Base-by-base conservation (phyloP, 1,284 basidiomycete species). In the Psilocybe mexicana region DNA sequence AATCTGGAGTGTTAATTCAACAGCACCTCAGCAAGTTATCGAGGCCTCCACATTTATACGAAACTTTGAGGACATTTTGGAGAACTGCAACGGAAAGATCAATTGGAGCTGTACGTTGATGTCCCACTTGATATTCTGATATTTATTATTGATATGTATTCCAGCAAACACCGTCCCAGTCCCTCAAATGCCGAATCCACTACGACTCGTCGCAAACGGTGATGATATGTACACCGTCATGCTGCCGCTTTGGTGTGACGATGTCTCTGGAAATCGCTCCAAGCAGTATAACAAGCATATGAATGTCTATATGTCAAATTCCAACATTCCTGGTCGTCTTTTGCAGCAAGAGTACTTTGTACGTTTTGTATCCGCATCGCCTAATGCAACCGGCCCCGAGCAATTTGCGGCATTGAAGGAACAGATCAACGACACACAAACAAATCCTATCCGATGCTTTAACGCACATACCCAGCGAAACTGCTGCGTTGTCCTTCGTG, bases 291-390 rank as follows among this genome's bases (percentile, higher is more conserved):
- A 71, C 51, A 72, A 72, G 52, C 69, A 71, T 47, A 69, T 65
- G 67, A 72, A 72, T 43, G 63, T 67, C 4, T 76, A 73, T 49
- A 63, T 70, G 1, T 67, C 53, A 8, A 64, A 73, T 54, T 55
- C 61, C 35, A 71, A 72, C 48, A 62, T 74, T 12, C 74, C 73
- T 1, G 62, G 65, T 6, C 30, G 61, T 12, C 49, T 72, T 11
- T 63, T 76, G 0, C 62, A 74, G 1, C 72, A 76, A 48, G 65
- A 77, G 54, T 69, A 58, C 28, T 64, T 69, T 62, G 64, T 67
- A 8, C 72, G 72, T 25, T 77, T 76, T 57, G 55, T 74, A 1
- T 74, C 72, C 6, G 74, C 74, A 5, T 77, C 73, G 6, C 65
- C 63, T 33, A 38, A 69, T 55, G 75, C 75, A 0, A 60, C 55